phyloP scores from a whole-genome alignment of 352 stramenopile species.

The Phytophthora kernoviae region DNA sequence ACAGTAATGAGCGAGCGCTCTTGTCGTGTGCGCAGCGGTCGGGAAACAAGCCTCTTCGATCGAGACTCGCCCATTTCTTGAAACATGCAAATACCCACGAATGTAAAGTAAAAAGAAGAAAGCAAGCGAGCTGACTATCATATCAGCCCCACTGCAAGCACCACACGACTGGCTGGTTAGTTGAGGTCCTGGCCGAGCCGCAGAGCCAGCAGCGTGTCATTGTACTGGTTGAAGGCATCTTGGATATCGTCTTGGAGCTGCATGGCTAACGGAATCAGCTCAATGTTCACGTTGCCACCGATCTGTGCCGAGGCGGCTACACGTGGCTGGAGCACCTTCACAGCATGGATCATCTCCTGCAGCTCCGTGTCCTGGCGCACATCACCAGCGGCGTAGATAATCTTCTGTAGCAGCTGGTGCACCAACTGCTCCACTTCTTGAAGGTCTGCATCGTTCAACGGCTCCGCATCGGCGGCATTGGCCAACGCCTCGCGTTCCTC shows the following conservation, averaged over 20 bases:
- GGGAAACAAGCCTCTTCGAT: constrained; percentile 31
- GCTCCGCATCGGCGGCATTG: constrained; percentile 84
- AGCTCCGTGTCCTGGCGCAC: constrained; percentile 88
- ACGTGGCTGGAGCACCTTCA: constrained; percentile 86
- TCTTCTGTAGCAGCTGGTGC: constrained; percentile 88
- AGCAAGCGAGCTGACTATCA: constrained; percentile 7
- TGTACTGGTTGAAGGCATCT: constrained; percentile 92
- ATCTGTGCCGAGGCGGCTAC: constrained; percentile 87
- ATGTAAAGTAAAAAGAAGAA: constrained; percentile 28
- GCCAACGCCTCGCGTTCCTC: constrained; percentile 87
- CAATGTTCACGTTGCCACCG: constrained; percentile 86
- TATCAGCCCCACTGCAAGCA: constrained; percentile 8
- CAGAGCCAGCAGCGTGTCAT: constrained; percentile 87
- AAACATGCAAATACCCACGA: constrained; percentile 33
- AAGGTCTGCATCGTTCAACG: constrained; percentile 86
- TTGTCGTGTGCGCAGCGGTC: constrained; percentile 21
- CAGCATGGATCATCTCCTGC: constrained; percentile 91
- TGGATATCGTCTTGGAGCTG: constrained; percentile 92
- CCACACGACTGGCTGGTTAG: constrained; percentile 40
- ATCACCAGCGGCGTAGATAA: constrained; percentile 87
- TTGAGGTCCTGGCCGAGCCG: constrained; percentile 85
- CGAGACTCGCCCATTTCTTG: constrained; percentile 24
- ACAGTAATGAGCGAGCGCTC: no score
- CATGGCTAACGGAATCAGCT: constrained; percentile 88
- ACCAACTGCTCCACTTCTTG: constrained; percentile 90